Evolutionary conservation across 495 filamentous ascomycete genomes (phyloP).

Genomic region (Neurospora sp.): DNA sequence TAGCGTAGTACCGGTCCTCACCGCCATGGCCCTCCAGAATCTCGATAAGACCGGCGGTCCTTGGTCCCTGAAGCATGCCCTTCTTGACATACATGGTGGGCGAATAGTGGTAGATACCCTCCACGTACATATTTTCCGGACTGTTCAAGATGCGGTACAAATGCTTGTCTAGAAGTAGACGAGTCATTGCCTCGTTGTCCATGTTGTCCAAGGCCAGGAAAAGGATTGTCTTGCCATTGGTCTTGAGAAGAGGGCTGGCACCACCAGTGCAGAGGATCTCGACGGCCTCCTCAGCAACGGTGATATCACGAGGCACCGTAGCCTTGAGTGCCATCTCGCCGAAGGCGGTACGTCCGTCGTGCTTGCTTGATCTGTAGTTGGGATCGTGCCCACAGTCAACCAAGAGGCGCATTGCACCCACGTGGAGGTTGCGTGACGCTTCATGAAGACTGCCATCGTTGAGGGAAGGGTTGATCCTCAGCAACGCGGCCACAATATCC

Average conservation of each 20-base stretch:
- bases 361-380: conserved; percentile 30
- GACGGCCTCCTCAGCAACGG: conserved; percentile 21
- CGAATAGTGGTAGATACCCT: conserved; percentile 29
- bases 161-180: conserved; percentile 19
- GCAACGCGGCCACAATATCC: conserved; percentile 10
- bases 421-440: conserved; percentile 28
- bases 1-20: conserved; percentile 31
- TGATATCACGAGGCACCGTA: conserved; percentile 18
- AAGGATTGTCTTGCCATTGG: conserved; percentile 29
- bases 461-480: conserved; percentile 8
- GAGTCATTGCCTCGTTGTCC: conserved; percentile 26
- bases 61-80: conserved; percentile 19
- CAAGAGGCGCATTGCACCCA: conserved; percentile 25
- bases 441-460: conserved; percentile 38
- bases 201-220: conserved; percentile 32
- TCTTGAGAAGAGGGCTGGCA: conserved; percentile 25
- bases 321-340: conserved; percentile 31
- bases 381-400: conserved; percentile 30
- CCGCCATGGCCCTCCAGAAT: conserved; percentile 27
- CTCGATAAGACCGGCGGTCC: conserved; percentile 6
- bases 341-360: conserved; percentile 31
- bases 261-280: conserved; percentile 27
- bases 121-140: conserved; percentile 28
- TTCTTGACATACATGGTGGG: conserved; percentile 34
- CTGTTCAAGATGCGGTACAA: conserved; percentile 31